These are phyloP conservation scores for Urochloa ruziziensis DNA, from an alignment of 176 grass and related monocot genomes.

Conservation along the genomic window DNA sequence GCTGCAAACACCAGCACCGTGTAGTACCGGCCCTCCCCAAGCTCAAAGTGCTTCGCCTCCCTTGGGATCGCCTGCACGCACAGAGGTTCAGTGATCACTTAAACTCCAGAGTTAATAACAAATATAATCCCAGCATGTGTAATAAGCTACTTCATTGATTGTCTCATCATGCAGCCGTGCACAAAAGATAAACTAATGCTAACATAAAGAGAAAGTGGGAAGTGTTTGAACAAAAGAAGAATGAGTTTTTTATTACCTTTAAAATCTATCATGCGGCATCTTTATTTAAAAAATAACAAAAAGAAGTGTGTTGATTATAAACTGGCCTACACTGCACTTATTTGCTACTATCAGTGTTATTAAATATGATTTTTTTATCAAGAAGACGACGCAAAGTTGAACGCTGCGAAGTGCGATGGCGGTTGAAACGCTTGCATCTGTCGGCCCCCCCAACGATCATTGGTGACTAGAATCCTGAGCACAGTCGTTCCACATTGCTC, in stretches of 20 bases:
- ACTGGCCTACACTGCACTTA: too few relatives aligned
- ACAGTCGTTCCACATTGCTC: not conserved
- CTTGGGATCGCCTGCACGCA: slow-evolving; percentile 47
- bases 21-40: slow-evolving; percentile 53
- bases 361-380: not conserved
- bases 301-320: too few relatives aligned
- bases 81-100: not conserved
- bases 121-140: too few relatives aligned
- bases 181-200: not conserved
- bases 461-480: too few relatives aligned
- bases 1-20: slow-evolving; percentile 33
- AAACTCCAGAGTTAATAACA: too few relatives aligned
- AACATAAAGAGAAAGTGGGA: not conserved
- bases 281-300: not conserved
- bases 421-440: not conserved
- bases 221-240: not conserved
- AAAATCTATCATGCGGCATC: not conserved
- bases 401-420: not conserved
- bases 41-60: slow-evolving; percentile 38
- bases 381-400: not conserved
- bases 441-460: too few relatives aligned
- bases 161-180: not conserved
- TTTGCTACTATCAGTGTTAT: not conserved
- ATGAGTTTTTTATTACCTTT: not conserved
- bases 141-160: not conserved